phyloP scores from a whole-genome alignment of 805 yeast genomes.

The Dipodascus albidus region DNA sequence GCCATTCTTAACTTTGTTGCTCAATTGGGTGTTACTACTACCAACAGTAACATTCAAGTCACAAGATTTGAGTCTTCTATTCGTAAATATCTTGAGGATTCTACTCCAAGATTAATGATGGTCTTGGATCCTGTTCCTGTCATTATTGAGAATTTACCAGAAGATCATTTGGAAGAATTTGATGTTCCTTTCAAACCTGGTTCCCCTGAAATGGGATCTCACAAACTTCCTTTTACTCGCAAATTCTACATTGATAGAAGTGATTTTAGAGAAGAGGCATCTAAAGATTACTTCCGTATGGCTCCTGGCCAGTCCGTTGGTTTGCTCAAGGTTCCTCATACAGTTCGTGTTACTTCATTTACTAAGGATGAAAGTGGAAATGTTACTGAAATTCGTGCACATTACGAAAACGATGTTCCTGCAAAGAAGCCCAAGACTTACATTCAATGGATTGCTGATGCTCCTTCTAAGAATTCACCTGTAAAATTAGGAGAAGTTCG shows the following conservation, averaged over 20 bases:
- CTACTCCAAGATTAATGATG: slow-evolving; percentile 93
- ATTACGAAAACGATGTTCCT: slow-evolving; percentile 57
- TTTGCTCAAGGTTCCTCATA: slow-evolving; percentile 79
- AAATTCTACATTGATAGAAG: slow-evolving; percentile 73
- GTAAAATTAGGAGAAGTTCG: slow-evolving; percentile 64
- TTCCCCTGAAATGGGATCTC: slow-evolving; percentile 57
- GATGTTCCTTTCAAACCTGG: slow-evolving; percentile 90
- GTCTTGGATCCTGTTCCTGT: slow-evolving; percentile 78
- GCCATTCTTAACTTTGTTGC: slow-evolving; percentile 88
- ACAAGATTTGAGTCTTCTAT: slow-evolving; percentile 83
- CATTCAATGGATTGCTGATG: slow-evolving; percentile 91
- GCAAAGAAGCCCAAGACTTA: slow-evolving; percentile 83
- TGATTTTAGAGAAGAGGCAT: slow-evolving; percentile 65
- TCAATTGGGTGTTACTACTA: slow-evolving; percentile 93
- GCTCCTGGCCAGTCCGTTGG: slow-evolving; percentile 96
- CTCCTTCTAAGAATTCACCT: slow-evolving; percentile 49
- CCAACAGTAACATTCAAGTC: slow-evolving; percentile 83
- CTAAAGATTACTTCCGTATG: slow-evolving; percentile 75
- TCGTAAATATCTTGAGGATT: slow-evolving; percentile 75
- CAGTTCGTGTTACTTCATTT: slow-evolving; percentile 56
- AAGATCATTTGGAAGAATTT: slow-evolving; percentile 57
- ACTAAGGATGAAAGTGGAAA: slow-evolving; percentile 55
- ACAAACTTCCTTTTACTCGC: slow-evolving; percentile 68
- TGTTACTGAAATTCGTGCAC: slow-evolving; percentile 60
- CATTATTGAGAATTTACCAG: slow-evolving; percentile 69